Base-by-base conservation (phyloP, 257 asterid genomes). In the Linaria vulgaris region DNA sequence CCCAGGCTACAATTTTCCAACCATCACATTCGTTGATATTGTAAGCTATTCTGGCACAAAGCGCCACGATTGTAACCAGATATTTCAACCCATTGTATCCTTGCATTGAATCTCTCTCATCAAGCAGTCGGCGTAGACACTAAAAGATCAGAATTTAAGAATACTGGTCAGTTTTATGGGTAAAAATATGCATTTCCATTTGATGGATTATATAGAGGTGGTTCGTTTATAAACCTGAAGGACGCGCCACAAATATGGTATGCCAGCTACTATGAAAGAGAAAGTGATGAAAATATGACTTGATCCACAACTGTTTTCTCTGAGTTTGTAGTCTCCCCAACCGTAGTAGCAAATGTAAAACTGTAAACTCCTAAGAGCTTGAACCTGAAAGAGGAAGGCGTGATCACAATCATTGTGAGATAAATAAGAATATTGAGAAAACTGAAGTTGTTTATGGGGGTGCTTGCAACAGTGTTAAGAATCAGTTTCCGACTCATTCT, bases 311-410 rank as follows among this genome's bases (percentile, higher is more conserved):
- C 15, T 78, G 76, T 48, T 78, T 56, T 66, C 45, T 73, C 88
- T 67, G 0, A 1, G 52, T 39, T 69, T 82, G 77, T 66, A 76
- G 73, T 82, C 87, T 65, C 88, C 88, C 85, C 88, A 78, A 55
- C 86, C 83, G 8, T 80, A 85, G 72, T 80, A 82, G 73, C 92
- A 85, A 17, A 78, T 41, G 60, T 82, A 85, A 61, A 79, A 80
- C 66, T 82, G 77, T 20, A 82, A 51, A 76, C 85, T 85, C 70
- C 92, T 78, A 12, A 85, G 59, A 43, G 92, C 85, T 78, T 78
- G 88, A 70, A 75, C 82, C 83, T 82, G 73, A 27, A 63, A 9
- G 24, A 66, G 16, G 53, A 64, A 61, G 39, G 17, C 56, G 50
- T 21, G 34, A 27, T 27, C 6, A 27, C n/a, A n/a, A 12, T 65